Evolutionary conservation across 345 rosid species (phyloP), one percentile per base, ranked within the genome.

Genomic region (Citrus australasica): DNA sequence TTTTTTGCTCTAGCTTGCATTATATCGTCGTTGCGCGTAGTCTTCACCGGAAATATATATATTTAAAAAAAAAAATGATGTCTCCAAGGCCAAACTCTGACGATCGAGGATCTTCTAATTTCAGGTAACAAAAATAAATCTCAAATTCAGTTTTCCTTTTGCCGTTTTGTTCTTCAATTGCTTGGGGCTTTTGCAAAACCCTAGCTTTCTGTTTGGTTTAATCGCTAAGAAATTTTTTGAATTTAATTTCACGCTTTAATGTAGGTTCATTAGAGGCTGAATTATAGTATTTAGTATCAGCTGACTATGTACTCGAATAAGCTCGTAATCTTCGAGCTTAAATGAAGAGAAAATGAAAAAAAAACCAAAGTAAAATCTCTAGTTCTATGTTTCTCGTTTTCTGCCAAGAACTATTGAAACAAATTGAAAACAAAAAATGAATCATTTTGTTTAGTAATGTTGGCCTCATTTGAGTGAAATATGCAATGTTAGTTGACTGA

Each of bases 21-120:
- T 1, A 3, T 7, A 48, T 16, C 37, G 66, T 59, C 46, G 13
- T 38, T 30, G 35, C 21, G 32, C 30, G 78, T 11, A 27, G 74
- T 27, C 58, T 53, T 53, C 58, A 17, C 58, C 58, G 16, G 58
- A 53, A 51, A 51, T 16, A 51, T 33, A 51, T 51, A 16, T 53
- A 4, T 53, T 5, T 17, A 4, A 0, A 1, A 4, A 14, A 7
- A 38, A 48, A 48, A 48, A 53, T 53, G 58, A 53, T 53, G 7
- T 17, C 98, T 70, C 95, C 98, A 60, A 90, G 81, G 83, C 92
- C 79, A 88, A 81, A 80, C 77, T 81, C 92, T 67, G 98, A 93
- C 58, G 97, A 90, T 89, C 89, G 97, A 80, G 95, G 89, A 78
- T 93, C 97, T 78, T 53, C 93, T 73, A 87, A 92, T 75, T 88